Percentiles rank a stretch among this genome's conserved stretches.
phyloP scores from a whole-genome alignment of 2,329 filamentous ascomycete genomes.

The Kalmusia sp. region DNA sequence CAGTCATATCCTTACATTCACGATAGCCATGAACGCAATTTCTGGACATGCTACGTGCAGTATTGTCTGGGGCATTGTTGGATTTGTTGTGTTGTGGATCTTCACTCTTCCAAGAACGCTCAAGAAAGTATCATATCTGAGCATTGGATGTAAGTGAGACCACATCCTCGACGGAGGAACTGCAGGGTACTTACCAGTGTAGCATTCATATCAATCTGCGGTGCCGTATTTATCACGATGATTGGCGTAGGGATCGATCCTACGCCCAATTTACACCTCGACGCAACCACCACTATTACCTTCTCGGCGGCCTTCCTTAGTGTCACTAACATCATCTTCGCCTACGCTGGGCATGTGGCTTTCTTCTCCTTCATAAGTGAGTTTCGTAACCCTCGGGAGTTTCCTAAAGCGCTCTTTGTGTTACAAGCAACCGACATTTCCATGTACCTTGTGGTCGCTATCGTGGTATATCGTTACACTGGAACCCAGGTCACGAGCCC shows the following conservation, averaged over 20 bases:
- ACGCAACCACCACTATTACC: constrained; percentile 20
- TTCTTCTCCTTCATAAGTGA: constrained; percentile 73
- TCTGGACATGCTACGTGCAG: constrained; percentile 67
- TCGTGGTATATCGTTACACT: constrained; percentile 71
- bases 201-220: constrained; percentile 68
- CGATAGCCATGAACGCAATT: constrained; percentile 70
- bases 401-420: constrained; percentile 66
- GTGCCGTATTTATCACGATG: constrained; percentile 71
- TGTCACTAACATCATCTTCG: constrained; percentile 69
- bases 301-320: constrained; percentile 28
- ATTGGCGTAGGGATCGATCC: constrained; percentile 64
- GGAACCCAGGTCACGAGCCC: constrained; percentile 68
- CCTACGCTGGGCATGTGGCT: constrained; percentile 70
- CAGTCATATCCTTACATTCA: constrained; percentile 73
- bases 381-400: constrained; percentile 66
- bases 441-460: constrained; percentile 71
- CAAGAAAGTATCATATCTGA: constrained; percentile 67
- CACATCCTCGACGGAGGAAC: too few species aligned
- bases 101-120: constrained; percentile 69
- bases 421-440: constrained; percentile 65
- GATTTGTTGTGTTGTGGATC: constrained; percentile 64
- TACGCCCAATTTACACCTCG: constrained; percentile 32
- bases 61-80: constrained; percentile 68
- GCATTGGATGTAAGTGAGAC: constrained; percentile 61
- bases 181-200: background rate